Base-by-base conservation (phyloP, 345 rosid species). In the Eutrema yunnanense region DNA sequence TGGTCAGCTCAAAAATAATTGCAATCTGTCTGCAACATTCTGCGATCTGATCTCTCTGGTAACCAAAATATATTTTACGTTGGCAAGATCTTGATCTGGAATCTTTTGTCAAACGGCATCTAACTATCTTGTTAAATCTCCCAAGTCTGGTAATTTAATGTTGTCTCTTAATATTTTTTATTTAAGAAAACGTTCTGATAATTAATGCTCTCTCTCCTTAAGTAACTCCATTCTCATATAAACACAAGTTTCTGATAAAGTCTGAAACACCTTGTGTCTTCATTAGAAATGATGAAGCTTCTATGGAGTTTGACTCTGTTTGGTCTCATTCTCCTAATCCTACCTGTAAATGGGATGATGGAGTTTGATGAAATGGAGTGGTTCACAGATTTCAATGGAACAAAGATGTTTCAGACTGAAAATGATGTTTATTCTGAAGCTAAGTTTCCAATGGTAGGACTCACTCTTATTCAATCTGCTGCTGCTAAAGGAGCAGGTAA, bases 401-500 rank as follows among this genome's bases (percentile, higher is more conserved):
- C 72, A 64, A 71, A 77, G 47, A 0, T 50, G 62, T 71, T 71
- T 57, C 68, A 71, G 8, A 41, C 61, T 69, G 70, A 60, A 59
- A 82, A 46, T 41, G 74, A 38, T 22, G 53, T 87, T 43, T 19
- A 49, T 26, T 57, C 67, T 57, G 80, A 71, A 65, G 76, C 80
- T n/a, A 77, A 71, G 68, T 77, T 71, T 65, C 76, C 80, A 4
- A 75, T 75, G 82, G 80, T 80, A 0, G 82, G 77, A 34, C 80
- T 80, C 69, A 75, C 82, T 75, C 77, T 80, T n/a, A 75, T 79
- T 71, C 69, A 53, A 11, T 40, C 71, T 6, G 77, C 82, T 53
- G 80, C 66, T 65, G 47, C 82, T 52, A 66, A 66, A 71, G 80
- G 82, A 79, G 82, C 82, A 2, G 80, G 82, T 79, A 70, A 61